A percentile compares a stretch with the other conserved stretches of the same genome.
phyloP scores from a whole-genome alignment of 331 rosid genomes.

The Malus hybrid region DNA sequence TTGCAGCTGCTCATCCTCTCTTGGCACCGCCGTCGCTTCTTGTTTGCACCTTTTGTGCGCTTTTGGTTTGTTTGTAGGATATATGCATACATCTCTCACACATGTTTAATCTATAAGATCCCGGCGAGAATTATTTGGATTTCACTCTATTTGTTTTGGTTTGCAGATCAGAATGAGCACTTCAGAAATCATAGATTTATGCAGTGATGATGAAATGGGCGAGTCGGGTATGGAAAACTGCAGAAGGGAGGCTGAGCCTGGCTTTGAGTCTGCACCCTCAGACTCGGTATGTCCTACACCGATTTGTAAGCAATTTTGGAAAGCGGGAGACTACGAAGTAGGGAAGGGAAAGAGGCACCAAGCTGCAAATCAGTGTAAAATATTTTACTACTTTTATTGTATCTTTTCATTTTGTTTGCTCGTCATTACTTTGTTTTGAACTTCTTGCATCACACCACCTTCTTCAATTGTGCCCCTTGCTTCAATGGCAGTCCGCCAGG shows the following conservation, averaged over 20 bases:
- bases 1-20: background rate
- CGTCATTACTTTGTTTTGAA: background rate
- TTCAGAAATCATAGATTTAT: constrained; percentile 38
- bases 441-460: background rate
- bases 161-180: background rate
- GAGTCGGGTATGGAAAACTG: constrained; percentile 19
- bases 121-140: background rate
- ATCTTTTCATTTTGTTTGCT: background rate
- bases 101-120: background rate
- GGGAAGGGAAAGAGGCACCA: constrained; percentile 16
- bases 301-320: constrained; percentile 63
- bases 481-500: background rate
- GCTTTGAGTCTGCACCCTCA: constrained; percentile 31
- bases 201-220: constrained; percentile 47
- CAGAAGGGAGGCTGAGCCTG: constrained; percentile 26
- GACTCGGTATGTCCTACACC: constrained; percentile 42
- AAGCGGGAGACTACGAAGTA: constrained; percentile 55
- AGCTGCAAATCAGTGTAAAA: constrained; percentile 37
- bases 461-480: background rate
- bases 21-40: background rate
- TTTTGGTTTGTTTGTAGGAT: background rate
- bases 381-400: background rate
- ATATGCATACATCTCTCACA: background rate
- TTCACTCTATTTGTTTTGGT: background rate
- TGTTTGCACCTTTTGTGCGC: background rate